Base-by-base conservation (phyloP, 192 early-diverging fungal species). In the Backusella circina region DNA sequence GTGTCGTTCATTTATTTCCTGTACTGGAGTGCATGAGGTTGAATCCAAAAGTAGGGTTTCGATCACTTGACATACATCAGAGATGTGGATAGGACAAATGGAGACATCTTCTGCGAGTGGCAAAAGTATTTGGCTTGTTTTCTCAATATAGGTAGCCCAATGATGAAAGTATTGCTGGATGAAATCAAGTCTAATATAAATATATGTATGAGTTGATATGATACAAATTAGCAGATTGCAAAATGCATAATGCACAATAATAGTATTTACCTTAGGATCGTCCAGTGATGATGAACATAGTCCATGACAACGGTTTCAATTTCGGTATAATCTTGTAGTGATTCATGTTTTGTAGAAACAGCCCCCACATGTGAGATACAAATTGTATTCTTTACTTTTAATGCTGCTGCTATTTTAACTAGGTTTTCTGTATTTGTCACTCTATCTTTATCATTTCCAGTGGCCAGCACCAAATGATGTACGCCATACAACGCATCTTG, bases 331-430 rank as follows among this genome's bases (percentile, higher is more conserved):
- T 81, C 50, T 6, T 74, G 71, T 32, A 81, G 47, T 1, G 75
- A 35, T 15, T 50, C 18, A 21, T 66, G 50, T 5, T n/a, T 35
- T 5, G 23, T 23, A 35, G 73, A 80, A 3, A 70, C 70, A 0
- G 79, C 79, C 3, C 79, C 79, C n/a, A 77, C 66, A 67, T 81
- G 79, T 26, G 79, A 81, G 8, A 77, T 32, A 36, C 76, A 64
- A 32, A 77, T 71, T 21, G 77, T 81, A 33, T 66, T 73, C 23
- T 69, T 67, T n/a, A 81, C 66, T 30, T 73, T 61, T 21, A 73
- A 73, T 15, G 71, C 37, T 26, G 44, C 30, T 12, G 79, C 79
- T 13, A 74, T 26, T 30, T 74, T 68, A 38, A 67, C 70, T 13
- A 81, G 26, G 16, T 67, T 50, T 4, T 77, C 73, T n/a, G 72